These are phyloP conservation scores for Leishmania guyanensis DNA, from an alignment of 208 protist species.

Conservation along the genomic window DNA sequence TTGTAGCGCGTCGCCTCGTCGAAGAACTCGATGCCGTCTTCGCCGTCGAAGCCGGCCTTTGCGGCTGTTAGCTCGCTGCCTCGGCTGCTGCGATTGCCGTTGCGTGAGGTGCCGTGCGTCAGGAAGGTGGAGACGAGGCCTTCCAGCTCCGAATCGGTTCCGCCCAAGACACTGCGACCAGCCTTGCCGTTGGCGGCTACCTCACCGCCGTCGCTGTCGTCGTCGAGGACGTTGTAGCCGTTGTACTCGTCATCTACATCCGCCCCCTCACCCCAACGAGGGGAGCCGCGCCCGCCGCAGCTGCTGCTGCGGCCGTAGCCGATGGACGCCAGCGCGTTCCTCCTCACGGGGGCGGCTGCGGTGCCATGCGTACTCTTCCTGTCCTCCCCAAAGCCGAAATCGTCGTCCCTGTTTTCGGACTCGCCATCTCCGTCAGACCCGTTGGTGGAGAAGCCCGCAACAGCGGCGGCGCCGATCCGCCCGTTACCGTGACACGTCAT, in stretches of 20 bases:
- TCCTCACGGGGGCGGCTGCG: constrained; percentile 5
- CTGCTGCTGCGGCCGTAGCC: constrained; percentile 14
- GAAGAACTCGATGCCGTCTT: constrained; percentile 61
- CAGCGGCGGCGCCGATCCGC: constrained; percentile 7
- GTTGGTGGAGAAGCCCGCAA: constrained; percentile 2
- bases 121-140: constrained; percentile 58
- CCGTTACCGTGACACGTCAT: constrained; percentile 4
- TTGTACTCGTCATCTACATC: constrained; percentile 29
- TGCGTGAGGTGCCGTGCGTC: constrained; percentile 14
- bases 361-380: neutral
- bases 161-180: constrained; percentile 5
- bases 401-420: constrained; percentile 38
- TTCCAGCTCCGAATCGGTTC: constrained; percentile 43
- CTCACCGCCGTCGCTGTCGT: constrained; percentile 39
- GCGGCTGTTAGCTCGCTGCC: neutral
- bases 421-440: constrained; percentile 29
- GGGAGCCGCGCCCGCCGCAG: constrained; percentile 1
- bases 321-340: constrained; percentile 34
- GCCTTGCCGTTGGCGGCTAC: constrained; percentile 16
- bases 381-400: constrained; percentile 7
- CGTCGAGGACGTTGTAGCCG: constrained; percentile 76
- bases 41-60: constrained; percentile 18
- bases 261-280: constrained; percentile 1
- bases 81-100: neutral
- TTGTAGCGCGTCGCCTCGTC: constrained; percentile 29